These are phyloP conservation scores for Fusarium lyarnte DNA, from an alignment of 2,329 filamentous ascomycete species.

Conservation along the genomic window DNA sequence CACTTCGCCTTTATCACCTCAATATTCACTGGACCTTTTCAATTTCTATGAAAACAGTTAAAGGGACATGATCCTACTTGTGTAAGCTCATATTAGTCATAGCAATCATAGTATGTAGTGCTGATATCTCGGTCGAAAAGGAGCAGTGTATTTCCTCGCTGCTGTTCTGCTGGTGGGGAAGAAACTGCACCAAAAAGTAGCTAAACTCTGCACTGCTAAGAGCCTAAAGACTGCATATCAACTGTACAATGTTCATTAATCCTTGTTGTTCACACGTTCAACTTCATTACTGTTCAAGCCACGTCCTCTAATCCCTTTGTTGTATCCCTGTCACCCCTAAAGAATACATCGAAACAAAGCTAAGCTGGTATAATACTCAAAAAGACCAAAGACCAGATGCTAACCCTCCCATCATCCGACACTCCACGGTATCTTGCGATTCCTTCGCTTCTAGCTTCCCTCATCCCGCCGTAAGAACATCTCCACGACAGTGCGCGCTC, in stretches of 20 bases:
- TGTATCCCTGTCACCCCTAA: not conserved
- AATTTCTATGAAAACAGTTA: not conserved
- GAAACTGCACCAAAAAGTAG: not conserved
- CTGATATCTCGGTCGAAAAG: not conserved
- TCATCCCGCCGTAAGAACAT: slow-evolving; percentile 64
- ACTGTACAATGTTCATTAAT: not conserved
- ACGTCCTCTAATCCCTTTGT: slow-evolving; percentile 3
- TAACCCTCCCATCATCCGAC: not conserved
- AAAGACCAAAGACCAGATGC: slow-evolving; percentile 14
- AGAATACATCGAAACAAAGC: slow-evolving; percentile 14
- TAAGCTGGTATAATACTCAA: slow-evolving; percentile 19
- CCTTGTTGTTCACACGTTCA: not conserved
- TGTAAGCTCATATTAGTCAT: not conserved
- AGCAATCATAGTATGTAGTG: not conserved
- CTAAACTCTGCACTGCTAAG: not conserved
- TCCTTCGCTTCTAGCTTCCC: slow-evolving; percentile 43
- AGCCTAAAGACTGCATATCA: not conserved
- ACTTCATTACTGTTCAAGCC: not conserved
- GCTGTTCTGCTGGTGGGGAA: not conserved
- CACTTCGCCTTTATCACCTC: not conserved
- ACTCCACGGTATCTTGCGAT: slow-evolving; percentile 26
- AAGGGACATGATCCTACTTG: rapidly evolving
- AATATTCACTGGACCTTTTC: not conserved
- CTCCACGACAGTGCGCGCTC: slow-evolving; percentile 73
- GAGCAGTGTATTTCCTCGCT: not conserved